These are phyloP conservation scores for Spathaspora hagerdaliae DNA, from an alignment of 805 yeast species.

Conservation along the genomic window DNA sequence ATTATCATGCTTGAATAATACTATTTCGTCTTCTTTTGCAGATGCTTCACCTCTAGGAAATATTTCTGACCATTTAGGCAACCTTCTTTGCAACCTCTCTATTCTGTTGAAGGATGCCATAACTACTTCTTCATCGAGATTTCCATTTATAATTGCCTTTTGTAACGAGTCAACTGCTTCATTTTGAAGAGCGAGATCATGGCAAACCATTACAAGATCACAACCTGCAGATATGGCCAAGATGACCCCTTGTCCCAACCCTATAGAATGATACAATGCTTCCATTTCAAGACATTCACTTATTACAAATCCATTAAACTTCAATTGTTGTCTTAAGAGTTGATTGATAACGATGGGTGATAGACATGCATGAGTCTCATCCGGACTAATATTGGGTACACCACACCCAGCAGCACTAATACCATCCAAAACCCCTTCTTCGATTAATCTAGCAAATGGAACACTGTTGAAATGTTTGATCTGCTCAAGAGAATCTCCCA, in stretches of 20 bases:
- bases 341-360: constrained; percentile 50
- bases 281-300: constrained; percentile 64
- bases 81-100: constrained; percentile 35
- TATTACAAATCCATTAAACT: constrained; percentile 53
- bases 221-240: constrained; percentile 63
- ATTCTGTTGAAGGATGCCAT: constrained; percentile 40
- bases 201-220: constrained; percentile 61
- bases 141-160: constrained; percentile 37
- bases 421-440: constrained; percentile 47
- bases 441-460: constrained; percentile 48
- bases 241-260: constrained; percentile 63
- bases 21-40: constrained; percentile 15
- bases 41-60: constrained; percentile 32
- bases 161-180: constrained; percentile 48
- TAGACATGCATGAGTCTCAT: constrained; percentile 61
- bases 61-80: constrained; percentile 44
- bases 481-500: constrained; percentile 52
- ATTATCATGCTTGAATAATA: constrained; percentile 21
- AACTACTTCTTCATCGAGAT: constrained; percentile 41
- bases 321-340: constrained; percentile 46
- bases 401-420: constrained; percentile 63
- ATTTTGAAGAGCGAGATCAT: constrained; percentile 48
- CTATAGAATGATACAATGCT: constrained; percentile 57
- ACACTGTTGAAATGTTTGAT: constrained; percentile 45
- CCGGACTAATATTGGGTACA: constrained; percentile 55